A percentile compares a stretch with the other conserved stretches of the same genome.
Conservation (phyloP, 129 eudicot species). For the Flaveria robusta region DNA sequence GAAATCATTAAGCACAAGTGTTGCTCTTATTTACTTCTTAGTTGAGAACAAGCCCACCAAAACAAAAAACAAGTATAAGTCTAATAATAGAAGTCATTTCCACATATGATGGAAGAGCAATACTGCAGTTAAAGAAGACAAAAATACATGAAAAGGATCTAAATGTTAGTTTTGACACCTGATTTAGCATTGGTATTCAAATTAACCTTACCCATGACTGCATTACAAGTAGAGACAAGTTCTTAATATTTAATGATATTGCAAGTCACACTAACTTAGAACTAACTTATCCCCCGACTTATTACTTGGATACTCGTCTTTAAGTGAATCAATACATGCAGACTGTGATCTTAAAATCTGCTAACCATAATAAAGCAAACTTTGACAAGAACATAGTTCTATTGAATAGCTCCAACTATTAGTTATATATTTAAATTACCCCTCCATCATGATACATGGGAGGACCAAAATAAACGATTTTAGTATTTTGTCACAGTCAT, state of each 20-base stretch:
- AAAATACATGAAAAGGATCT: background rate
- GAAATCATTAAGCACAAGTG: slow-evolving; percentile 9
- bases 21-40: slow-evolving; percentile 6
- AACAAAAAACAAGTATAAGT: background rate
- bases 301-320: background rate
- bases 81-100: background rate
- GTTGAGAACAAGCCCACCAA: background rate
- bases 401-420: background rate
- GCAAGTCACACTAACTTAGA: background rate
- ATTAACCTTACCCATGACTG: background rate
- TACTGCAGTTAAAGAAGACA: background rate
- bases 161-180: background rate
- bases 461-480: background rate
- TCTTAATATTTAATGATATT: background rate
- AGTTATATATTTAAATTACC: background rate
- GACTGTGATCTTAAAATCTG: background rate
- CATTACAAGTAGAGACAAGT: background rate
- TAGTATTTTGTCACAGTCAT: background rate
- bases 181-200: background rate
- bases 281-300: background rate
- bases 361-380: background rate
- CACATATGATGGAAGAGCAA: background rate
- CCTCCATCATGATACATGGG: background rate
- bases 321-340: background rate
- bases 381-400: background rate